Base-by-base conservation (phyloP, 345 rosid genomes). In the Trapa incisa region DNA sequence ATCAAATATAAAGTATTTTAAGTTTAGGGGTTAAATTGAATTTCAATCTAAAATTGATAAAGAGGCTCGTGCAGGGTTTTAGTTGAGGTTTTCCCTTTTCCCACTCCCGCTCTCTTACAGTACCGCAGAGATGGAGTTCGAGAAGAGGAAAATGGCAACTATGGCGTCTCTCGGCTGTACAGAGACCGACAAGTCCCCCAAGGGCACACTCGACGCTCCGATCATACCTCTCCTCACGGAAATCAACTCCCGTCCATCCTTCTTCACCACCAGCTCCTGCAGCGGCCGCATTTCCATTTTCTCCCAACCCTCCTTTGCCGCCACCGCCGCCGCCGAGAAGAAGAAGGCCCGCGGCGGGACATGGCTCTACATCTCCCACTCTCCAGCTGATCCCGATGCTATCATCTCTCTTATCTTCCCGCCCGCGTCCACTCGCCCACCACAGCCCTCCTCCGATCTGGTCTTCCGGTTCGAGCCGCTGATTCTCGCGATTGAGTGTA, bases 241-340 rank as follows among this genome's bases (percentile, higher is more conserved):
- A 72, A 70, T 92, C 77, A 89, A 90, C 78, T 62, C 75, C 65
- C 97, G 90, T 78, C 87, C 83, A 37, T 79, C 81, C 8, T 92
- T 80, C 86, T 92, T 81, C 87, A 92, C 97, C 68, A 93, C 97
- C 65, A 88, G 97, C 69, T 90, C 97, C 37, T 93, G 97, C 83
- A 90, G 96, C 70, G 98, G 96, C 65, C 96, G 97, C 36, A 80
- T 93, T 80, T 93, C 97, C 14, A 83, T 93, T 74, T 86, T 90
- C 64, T 83, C 96, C 42, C 93, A 86, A 5, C 96, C 98, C 61
- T 65, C 74, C 47, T 39, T 71, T 2, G 50, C 75, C 64, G 11
- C 61, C 17, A 64, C 65, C 29, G 2, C 70, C 48, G 7, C 67
- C 15, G 64, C 60, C 12, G 15, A 69, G 45, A 73, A 74, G 74